Base-by-base conservation (phyloP, 371 early-diverging fungal species). In the Apophysomyces variabilis region DNA sequence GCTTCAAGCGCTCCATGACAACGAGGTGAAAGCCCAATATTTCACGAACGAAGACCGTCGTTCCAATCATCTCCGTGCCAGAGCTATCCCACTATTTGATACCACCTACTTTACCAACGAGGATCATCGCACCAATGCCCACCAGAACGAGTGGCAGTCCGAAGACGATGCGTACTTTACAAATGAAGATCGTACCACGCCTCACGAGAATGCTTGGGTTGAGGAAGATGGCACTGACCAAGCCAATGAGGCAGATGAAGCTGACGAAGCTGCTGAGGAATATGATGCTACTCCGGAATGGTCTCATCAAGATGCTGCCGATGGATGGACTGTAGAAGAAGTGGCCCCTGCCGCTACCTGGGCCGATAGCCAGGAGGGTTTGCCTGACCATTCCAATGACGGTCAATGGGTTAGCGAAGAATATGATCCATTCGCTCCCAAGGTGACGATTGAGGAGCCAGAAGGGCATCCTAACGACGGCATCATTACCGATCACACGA, bases 31-130 rank as follows among this genome's bases (percentile, higher is more conserved):
- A 14, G 66, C 41, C n/a, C 41, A 60, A 7, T 77, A 54, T 26
- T 78, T 78, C 62, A 79, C 76, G 59, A 74, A 72, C 37, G 66
- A 66, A 9, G 68, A 69, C 32, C 67, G 54, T n/a, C 60, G 65
- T 12, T 59, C 68, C 8, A 18, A 56, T 26, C 18, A 62, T 3
- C 38, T 59, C 38, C 41, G 38, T n/a, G 6, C 36, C 16, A 45
- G 59, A 35, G 60, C 38, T 6, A 50, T 44, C 4, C 21, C 8
- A 50, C 32, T 26, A 3, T 41, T 11, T 11, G 16, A 62, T 46
- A 38, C 46, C 44, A 6, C 18, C 0, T 61, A 45, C n/a, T 66
- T 61, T 39, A 66, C 66, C 16, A 69, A 69, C 35, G 59, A 64
- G 5, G 72, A 71, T 38, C 47, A 50, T 47, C 72, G 67, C 14